phyloP scores from a whole-genome alignment of 1,284 basidiomycete species.

The Apiotrichum laibachii region DNA sequence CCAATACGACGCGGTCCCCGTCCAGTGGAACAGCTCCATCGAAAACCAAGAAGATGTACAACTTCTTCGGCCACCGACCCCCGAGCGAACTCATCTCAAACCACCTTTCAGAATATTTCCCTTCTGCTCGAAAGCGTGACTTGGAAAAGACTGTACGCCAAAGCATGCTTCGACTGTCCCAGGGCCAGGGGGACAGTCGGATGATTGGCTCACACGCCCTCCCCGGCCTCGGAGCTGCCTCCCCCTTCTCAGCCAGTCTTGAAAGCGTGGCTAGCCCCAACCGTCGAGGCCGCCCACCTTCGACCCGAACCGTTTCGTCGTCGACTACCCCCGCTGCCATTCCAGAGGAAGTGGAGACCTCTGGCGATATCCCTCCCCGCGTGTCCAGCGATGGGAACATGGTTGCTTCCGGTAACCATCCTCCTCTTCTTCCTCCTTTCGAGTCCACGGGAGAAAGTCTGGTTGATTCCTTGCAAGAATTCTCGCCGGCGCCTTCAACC shows the following conservation, averaged over 20 bases:
- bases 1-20: slow-evolving; percentile 39
- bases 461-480: slow-evolving; percentile 66
- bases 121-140: slow-evolving; percentile 83
- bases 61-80: slow-evolving; percentile 97
- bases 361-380: slow-evolving; percentile 1
- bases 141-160: slow-evolving; percentile 75
- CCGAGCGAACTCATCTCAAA: slow-evolving; percentile 95
- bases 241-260: slow-evolving; percentile 8
- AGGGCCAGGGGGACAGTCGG: slow-evolving; percentile 23
- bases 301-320: slow-evolving; percentile 19
- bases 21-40: slow-evolving; percentile 44
- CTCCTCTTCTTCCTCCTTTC: slow-evolving; percentile 73
- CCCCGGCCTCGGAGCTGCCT: slow-evolving; percentile 1
- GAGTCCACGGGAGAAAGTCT: slow-evolving; percentile 72
- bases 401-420: slow-evolving; percentile 21
- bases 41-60: slow-evolving; percentile 64
- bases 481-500: slow-evolving; percentile 25
- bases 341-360: slow-evolving; percentile 38
- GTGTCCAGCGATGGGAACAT: not conserved
- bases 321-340: slow-evolving; percentile 34
- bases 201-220: not conserved
- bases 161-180: slow-evolving; percentile 64
- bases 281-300: slow-evolving; percentile 27
- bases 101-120: slow-evolving; percentile 96
- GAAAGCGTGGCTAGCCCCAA: slow-evolving; percentile 20